Evolutionary conservation across 352 stramenopile genomes (phyloP), one percentile per base, ranked within the genome.

Genomic region (Elongisporangium undulatum): DNA sequence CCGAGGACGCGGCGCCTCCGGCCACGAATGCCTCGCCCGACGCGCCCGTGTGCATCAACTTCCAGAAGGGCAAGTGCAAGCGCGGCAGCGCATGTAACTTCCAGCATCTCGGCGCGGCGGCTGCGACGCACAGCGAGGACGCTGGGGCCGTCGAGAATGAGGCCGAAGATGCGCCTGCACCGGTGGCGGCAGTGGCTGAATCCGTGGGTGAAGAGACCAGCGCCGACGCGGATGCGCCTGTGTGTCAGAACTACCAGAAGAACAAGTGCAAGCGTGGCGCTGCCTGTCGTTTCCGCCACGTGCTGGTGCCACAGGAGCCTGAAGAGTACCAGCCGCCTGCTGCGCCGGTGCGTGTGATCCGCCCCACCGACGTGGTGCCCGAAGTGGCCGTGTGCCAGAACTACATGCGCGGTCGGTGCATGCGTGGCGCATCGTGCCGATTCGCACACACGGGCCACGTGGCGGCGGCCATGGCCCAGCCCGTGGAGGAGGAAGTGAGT

Each of bases 61-160:
- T 86, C 60, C 78, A 84, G 55, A 88, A 87, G 54, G 80, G 80
- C 38, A 87, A 87, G 59, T 90, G 78, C 62, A 89, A 88, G 69
- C 80, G 80, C 49, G 80, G 80, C 0, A 51, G 63, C 17, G 64
- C 59, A 1, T 90, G 80, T 57, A 81, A 80, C 49, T 90, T 87
- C 54, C 76, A 77, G 41, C 80, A 88, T 62, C 62, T 87, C 56
- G 56, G 61, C 21, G 74, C 51, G 10, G 15, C 49, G 16, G 54
- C 19, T 48, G 49, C n/a, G 17, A 48, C 53, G 22, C 49, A 75
- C 17, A 60, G 7, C 17, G 41, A 39, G 13, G 4, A 65, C 21
- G 61, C 51, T 24, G 49, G 59, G 17, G 49, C 52, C n/a, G 48
- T 68, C 17, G 39, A 22, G 49, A 16, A 66, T 51, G 39, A 20